These are phyloP conservation scores for Begonia loranthoides DNA, from an alignment of 306 rosid species.

Conservation along the genomic window DNA sequence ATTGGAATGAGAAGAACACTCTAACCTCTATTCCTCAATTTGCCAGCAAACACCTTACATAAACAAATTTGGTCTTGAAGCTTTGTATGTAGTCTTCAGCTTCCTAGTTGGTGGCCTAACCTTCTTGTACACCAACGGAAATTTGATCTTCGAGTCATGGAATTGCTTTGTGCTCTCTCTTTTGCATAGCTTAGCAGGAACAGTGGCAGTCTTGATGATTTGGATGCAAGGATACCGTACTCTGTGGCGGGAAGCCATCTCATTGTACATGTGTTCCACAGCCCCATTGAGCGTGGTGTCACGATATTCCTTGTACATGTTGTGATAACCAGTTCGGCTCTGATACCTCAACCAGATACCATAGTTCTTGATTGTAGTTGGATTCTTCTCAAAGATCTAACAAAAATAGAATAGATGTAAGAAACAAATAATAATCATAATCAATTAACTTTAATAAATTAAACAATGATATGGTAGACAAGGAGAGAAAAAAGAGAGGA, in stretches of 20 bases:
- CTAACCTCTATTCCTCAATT: too few relatives aligned
- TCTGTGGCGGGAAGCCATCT: conserved; percentile 92
- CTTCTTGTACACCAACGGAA: conserved; percentile 75
- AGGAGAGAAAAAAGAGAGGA: too few relatives aligned
- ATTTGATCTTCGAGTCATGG: conserved; percentile 78
- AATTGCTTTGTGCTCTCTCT: conserved; percentile 87
- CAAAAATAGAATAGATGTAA: background rate
- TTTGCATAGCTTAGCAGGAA: conserved; percentile 81
- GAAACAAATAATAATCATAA: too few relatives aligned
- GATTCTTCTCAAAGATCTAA: conserved; percentile 86
- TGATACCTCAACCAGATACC: conserved; percentile 88
- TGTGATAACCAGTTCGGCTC: conserved; percentile 84
- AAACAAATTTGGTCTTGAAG: conserved; percentile 72
- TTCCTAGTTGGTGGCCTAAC: conserved; percentile 76
- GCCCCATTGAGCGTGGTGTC: conserved; percentile 84
- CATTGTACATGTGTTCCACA: conserved; percentile 65
- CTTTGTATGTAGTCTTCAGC: conserved; percentile 89
- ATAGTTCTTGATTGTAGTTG: conserved; percentile 68
- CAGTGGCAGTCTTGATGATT: conserved; percentile 73
- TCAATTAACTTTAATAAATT: too few relatives aligned
- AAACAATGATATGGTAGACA: too few relatives aligned
- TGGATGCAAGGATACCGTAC: conserved; percentile 82
- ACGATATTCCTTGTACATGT: conserved; percentile 88
- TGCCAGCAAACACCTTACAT: conserved; percentile 22
- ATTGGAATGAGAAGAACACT: too few relatives aligned